Evolutionary conservation across 2,329 filamentous ascomycete species (phyloP).

Genomic region (Talaromyces verruculosus): DNA sequence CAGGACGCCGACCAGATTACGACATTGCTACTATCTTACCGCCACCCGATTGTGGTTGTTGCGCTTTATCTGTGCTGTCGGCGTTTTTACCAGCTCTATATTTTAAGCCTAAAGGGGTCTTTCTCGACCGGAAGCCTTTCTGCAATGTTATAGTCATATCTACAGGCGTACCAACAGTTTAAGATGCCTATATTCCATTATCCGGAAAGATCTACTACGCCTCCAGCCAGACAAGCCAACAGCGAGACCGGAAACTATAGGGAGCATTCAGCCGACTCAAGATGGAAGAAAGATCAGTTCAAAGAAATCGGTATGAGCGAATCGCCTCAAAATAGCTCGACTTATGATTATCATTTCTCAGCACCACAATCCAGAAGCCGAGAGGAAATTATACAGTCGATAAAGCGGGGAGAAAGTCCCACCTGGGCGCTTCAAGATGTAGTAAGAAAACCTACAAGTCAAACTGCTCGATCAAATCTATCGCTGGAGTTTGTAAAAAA

Average conservation of each 20-base stretch:
- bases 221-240: conserved; percentile 12
- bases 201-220: conserved; percentile 27
- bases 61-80: not conserved
- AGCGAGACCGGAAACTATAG: conserved; percentile 18
- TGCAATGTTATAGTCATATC: conserved; percentile 9
- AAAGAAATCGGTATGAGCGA: conserved; percentile 24
- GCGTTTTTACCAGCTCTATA: not conserved
- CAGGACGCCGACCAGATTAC: not conserved
- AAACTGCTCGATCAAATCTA: conserved; percentile 39
- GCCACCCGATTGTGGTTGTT: conserved; percentile 9
- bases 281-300: conserved; percentile 20
- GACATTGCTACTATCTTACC: conserved; percentile 7
- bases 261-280: conserved; percentile 20
- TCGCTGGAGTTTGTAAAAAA: conserved; percentile 27
- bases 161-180: conserved; percentile 5
- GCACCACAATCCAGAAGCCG: conserved; percentile 54
- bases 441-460: conserved; percentile 48
- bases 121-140: too few species aligned
- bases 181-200: conserved; percentile 34
- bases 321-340: conserved; percentile 22
- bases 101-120: too few species aligned
- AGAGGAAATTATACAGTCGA: conserved; percentile 75
- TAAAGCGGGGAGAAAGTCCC: conserved; percentile 77
- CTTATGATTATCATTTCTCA: conserved; percentile 24
- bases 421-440: conserved; percentile 68